Base-by-base conservation (phyloP, 2,329 filamentous ascomycete species). In the Curvularia verruculosa region DNA sequence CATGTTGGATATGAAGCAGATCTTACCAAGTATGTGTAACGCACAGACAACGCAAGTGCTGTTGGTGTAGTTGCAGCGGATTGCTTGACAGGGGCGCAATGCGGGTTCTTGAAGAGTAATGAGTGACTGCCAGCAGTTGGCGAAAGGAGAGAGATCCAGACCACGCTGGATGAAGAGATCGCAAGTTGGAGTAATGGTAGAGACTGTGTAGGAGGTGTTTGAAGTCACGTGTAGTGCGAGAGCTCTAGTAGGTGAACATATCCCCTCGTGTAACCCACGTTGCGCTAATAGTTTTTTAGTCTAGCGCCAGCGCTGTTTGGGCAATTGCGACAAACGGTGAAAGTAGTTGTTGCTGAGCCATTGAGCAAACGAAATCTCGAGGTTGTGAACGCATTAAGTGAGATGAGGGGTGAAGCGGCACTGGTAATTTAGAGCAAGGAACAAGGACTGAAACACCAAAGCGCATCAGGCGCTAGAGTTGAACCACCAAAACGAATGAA, bases 1-100 rank as follows among this genome's bases (percentile, higher is more conserved):
- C 83, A 85, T 85, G 60, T 46, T 64, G 61, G 65, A 23, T 41
- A 63, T 68, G 64, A 66, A 72, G 66, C 63, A 64, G 71, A 47
- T 66, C 69, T 65, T 68, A 68, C 66, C 64, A 65, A 69, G 71
- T 74, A 69, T 50, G 64, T 43, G 21, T 50, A 49, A 49, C 60
- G 57, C 52, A 55, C 56, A 66, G 63, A 54, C 50, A 64, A 60
- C 49, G 60, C 59, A 58, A n/a, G 60, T 64, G 53, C 50, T 59
- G 56, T 41, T 49, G 57, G 56, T 41, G 45, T 39, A 36, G 29
- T 47, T 60, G 56, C 45, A 45, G 36, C 54, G 15, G 55, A 40
- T 47, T 52, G 49, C 31, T 40, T 49, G 48, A 40, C 46, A 41
- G 40, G 28, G 56, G 52, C 37, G 44, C 58, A 58, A 59, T 36